Evolutionary conservation across 2,329 filamentous ascomycete genomes (phyloP).

Genomic region (Fusarium azukiicola): DNA sequence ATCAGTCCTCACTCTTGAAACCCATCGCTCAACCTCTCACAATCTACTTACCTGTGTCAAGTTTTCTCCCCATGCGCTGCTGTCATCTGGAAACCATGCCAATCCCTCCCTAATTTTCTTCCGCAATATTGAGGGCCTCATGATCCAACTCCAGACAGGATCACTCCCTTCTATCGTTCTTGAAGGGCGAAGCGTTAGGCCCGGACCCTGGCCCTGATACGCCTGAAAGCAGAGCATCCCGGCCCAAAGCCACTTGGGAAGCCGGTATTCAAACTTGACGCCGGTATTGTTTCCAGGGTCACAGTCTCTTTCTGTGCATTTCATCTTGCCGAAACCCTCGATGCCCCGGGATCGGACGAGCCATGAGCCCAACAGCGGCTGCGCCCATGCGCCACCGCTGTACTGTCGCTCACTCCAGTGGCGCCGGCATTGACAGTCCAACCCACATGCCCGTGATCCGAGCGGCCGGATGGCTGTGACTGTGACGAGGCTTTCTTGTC

Average conservation of each 20-base stretch:
- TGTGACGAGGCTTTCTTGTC: too few species aligned
- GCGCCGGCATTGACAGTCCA: too few species aligned
- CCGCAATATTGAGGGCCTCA: fast-evolving
- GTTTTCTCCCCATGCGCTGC: fast-evolving
- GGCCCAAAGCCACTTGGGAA: conserved; percentile 43
- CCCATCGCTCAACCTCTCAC: too few species aligned
- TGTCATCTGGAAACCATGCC: conserved; percentile 33
- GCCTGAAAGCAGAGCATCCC: conserved; percentile 3
- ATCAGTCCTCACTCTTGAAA: fast-evolving
- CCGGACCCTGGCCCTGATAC: neutral
- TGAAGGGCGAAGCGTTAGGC: neutral
- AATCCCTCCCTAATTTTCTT: fast-evolving
- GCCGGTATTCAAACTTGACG: conserved; percentile 17
- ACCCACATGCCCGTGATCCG: too few species aligned
- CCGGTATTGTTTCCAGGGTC: too few species aligned
- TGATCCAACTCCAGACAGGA: fast-evolving
- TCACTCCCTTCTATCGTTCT: fast-evolving
- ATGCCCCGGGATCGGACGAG: too few species aligned
- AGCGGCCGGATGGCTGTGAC: too few species aligned
- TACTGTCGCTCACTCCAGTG: too few species aligned
- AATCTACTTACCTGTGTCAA: conserved; percentile 9
- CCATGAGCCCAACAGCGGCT: too few species aligned
- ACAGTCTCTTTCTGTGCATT: too few species aligned
- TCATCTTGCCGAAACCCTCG: too few species aligned
- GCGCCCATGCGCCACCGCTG: too few species aligned